Conservation (phyloP, 345 rosid genomes). For the Arabis alpina region DNA sequence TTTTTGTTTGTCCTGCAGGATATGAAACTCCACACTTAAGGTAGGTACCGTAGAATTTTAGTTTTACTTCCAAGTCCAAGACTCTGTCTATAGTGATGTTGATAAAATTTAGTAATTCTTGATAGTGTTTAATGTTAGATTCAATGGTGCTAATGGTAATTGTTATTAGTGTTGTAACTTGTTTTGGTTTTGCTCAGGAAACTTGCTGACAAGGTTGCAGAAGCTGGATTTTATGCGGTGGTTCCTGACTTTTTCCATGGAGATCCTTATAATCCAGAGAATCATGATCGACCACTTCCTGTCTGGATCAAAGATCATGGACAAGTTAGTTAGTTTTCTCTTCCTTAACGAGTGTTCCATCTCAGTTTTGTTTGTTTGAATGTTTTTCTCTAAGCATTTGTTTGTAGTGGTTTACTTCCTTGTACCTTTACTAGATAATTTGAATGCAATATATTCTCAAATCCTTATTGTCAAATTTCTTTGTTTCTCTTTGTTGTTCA, state of each 20-base stretch:
- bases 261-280: conserved; percentile 56
- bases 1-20: conserved; percentile 50
- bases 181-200: conserved; percentile 46
- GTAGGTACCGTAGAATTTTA: no score
- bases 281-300: conserved; percentile 46
- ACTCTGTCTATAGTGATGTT: no score
- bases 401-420: background rate
- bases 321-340: conserved; percentile 50
- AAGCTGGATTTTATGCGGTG: conserved; percentile 67
- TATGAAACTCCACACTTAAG: conserved; percentile 70
- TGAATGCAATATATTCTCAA: background rate
- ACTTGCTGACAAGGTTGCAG: conserved; percentile 82
- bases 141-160: background rate
- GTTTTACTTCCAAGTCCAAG: no score
- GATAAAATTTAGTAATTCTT: no score
- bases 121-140: background rate
- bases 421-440: background rate
- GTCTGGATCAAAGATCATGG: conserved; percentile 75
- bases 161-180: conserved; percentile 5
- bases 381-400: background rate
- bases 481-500: conserved; percentile 3
- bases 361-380: background rate
- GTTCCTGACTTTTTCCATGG: conserved; percentile 76
- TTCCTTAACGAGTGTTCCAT: conserved; percentile 41
- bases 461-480: conserved; percentile 1